Evolutionary conservation across 352 stramenopile genomes (phyloP), one percentile per base, ranked within the genome.

Genomic region (Pythium chondricola): DNA sequence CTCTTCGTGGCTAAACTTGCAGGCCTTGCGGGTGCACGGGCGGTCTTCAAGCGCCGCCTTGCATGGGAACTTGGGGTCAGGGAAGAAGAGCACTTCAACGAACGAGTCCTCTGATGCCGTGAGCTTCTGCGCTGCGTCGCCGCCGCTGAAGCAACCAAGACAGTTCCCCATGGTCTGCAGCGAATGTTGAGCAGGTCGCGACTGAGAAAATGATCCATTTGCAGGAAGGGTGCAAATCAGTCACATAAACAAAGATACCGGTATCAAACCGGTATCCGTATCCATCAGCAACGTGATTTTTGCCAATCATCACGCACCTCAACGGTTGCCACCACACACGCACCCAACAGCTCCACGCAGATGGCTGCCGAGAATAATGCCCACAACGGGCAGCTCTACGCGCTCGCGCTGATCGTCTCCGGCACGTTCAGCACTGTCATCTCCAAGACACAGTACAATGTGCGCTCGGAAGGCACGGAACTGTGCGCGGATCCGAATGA

Each of bases 341-440:
- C n/a, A n/a, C n/a, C n/a, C n/a, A n/a, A n/a, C n/a, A n/a, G 4
- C 18, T 21, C 10, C 11, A 25, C 24, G 11, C 13, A 13, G 16
- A 46, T 46, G 40, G 26, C 41, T 8, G 26, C 16, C 35, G 46
- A 31, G 24, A 14, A n/a, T 6, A 22, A 18, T 10, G 50, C 56
- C 25, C 61, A 61, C 56, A 65, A 67, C 29, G 71, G 77, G 43
- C 55, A 65, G 29, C 48, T 88, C 31, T 82, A 77, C 50, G 74
- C 63, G 24, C 52, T 67, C 31, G 66, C 65, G 53, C 86, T 91
- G 70, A 70, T 91, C 39, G 56, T 91, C 24, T 81, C 74, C 26
- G 79, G 80, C 60, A 91, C 80, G 44, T 80, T 87, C 52, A 88
- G 74, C 60, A 91, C 80, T 2, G 77, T 91, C 18, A 75, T 88